These are phyloP conservation scores for Scedosporium dehoogii DNA, from an alignment of 2,329 filamentous ascomycete species.

Conservation along the genomic window DNA sequence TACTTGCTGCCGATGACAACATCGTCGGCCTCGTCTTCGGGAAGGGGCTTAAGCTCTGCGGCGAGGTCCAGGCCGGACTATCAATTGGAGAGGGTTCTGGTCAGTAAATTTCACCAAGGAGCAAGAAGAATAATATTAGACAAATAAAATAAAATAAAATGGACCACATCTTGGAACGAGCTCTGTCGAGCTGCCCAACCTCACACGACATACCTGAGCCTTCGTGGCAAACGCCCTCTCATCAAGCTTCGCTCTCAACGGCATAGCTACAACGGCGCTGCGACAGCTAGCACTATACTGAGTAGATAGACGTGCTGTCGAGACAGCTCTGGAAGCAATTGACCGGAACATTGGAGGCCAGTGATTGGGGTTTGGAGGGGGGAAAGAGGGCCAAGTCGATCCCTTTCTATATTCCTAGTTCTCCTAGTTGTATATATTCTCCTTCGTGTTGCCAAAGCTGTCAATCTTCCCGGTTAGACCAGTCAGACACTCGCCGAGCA, in stretches of 20 bases:
- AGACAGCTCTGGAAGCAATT: constrained; percentile 42
- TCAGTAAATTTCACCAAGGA: not conserved
- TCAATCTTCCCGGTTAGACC: not conserved
- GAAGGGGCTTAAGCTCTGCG: not conserved
- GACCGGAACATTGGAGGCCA: constrained; percentile 25
- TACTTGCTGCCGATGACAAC: constrained; percentile 85
- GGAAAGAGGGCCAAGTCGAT: constrained; percentile 19
- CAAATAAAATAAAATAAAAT: not conserved
- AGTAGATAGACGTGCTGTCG: constrained; percentile 34
- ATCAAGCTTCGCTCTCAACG: constrained; percentile 63
- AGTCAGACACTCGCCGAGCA: not conserved
- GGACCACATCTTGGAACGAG: not conserved
- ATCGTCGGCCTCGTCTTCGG: constrained; percentile 70
- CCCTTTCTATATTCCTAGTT: not conserved
- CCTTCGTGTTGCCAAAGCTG: not conserved
- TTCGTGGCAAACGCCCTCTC: constrained; percentile 1
- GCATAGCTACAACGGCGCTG: constrained; percentile 47
- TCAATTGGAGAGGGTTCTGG: not conserved
- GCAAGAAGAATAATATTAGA: not conserved
- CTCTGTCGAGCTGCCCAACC: not conserved
- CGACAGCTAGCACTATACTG: constrained; percentile 30
- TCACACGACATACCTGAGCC: not conserved
- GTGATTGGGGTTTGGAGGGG: not conserved
- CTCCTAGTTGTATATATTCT: not conserved
- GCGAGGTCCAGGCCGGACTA: constrained; percentile 4